phyloP scores from a whole-genome alignment of 768 basidiomycete genomes.

The Chlorophyllum brunneum region DNA sequence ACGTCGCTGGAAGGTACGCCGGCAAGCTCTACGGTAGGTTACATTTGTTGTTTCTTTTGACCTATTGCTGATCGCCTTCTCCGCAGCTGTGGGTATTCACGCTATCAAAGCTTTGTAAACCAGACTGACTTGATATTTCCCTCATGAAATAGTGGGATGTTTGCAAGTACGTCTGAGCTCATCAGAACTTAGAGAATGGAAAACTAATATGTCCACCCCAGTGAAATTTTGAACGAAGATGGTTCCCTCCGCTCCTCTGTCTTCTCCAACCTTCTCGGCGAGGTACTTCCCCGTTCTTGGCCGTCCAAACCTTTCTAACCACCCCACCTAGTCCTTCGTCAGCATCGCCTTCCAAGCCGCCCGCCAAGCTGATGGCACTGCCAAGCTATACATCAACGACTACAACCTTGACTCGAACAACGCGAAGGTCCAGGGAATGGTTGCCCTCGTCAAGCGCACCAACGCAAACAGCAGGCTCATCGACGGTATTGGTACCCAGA shows the following conservation, averaged over 20 bases:
- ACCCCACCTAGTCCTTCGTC: constrained; percentile 31
- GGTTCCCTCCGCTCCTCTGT: constrained; percentile 36
- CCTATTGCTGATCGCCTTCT: neutral
- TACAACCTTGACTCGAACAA: constrained; percentile 49
- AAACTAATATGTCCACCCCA: constrained; percentile 17
- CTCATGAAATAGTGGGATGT: constrained; percentile 29
- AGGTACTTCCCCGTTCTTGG: constrained; percentile 12
- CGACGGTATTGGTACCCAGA: constrained; percentile 50
- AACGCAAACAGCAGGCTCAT: constrained; percentile 36
- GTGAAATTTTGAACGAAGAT: constrained; percentile 44
- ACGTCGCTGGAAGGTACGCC: constrained; percentile 36
- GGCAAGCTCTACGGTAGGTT: constrained; percentile 33
- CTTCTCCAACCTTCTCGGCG: constrained; percentile 39
- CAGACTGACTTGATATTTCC: neutral
- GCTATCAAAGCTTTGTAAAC: neutral
- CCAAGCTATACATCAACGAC: constrained; percentile 41
- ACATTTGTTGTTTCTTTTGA: neutral
- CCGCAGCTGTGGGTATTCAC: constrained; percentile 15
- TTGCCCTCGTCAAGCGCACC: constrained; percentile 36
- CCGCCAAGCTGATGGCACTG: constrained; percentile 35
- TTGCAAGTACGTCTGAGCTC: constrained; percentile 25
- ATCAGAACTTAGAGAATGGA: constrained; percentile 6
- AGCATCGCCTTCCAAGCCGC: constrained; percentile 44
- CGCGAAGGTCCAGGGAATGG: constrained; percentile 38
- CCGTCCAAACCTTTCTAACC: neutral